Base-by-base conservation (phyloP, 2,329 filamentous ascomycete species). In the Onygenales sp. region DNA sequence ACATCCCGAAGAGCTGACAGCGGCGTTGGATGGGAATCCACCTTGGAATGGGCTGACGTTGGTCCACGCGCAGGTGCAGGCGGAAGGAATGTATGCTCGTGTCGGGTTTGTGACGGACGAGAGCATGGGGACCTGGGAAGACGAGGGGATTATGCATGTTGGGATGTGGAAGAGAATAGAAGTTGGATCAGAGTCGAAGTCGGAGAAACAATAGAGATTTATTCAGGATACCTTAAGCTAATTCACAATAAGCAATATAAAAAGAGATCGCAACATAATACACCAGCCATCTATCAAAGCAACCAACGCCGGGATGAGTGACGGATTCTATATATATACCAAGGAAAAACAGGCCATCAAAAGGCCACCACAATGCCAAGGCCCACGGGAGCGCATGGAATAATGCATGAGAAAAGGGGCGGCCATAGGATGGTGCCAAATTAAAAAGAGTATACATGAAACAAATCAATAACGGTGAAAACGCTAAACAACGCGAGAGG, bases 111-210 rank as follows among this genome's bases (percentile, higher is more conserved):
- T 75, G 57, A 74, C 80, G 8, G 90, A 96, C 68, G 78, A 86
- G 63, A 74, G 70, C 8, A 81, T 92, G 80, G 87, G 88, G 0
- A 77, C 67, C 34, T 96, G 90, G 89, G 76, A 77, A 57, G 90
- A 96, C 68, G 89, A 93, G 63, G 88, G 86, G 3, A 92, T 95
- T 52, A 76, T 80, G 58, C 89, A 95, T 73, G 78, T 94, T 14
- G 90, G 87, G 55, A 94, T 96, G 90, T 95, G 81, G 78, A 78
- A 70, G 67, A 59, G 68, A 52, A 51, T 73, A n/a, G 52, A 57
- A 10, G 42, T 66, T 33, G 21, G 13, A 33, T 33, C 31, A 34
- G 5, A 17, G 37, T 42, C 8, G 27, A 9, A 4, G 17, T 10
- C 42, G 9, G 34, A 40, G 17, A 33, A 27, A n/a, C 8, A 39